Conservation (phyloP, 1,284 basidiomycete genomes). For the Leccinum variabile region DNA sequence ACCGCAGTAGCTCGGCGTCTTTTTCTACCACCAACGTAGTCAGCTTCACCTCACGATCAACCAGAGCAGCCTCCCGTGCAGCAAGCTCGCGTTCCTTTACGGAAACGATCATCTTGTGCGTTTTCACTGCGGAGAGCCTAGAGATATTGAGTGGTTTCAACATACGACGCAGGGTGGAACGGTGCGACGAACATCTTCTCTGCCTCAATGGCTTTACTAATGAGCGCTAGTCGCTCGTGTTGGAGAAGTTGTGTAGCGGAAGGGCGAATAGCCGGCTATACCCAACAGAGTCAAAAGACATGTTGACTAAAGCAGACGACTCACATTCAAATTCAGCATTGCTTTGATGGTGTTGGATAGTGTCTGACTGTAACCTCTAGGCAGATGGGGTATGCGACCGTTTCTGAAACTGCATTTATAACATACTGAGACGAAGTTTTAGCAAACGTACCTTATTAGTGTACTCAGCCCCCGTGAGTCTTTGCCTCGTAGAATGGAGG, state of each 20-base stretch:
- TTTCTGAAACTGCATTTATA: conserved; percentile 46
- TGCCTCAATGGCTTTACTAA: conserved; percentile 71
- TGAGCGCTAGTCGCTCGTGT: conserved; percentile 74
- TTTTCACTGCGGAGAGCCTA: conserved; percentile 63
- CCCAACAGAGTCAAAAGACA: neutral
- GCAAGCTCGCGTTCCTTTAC: conserved; percentile 65
- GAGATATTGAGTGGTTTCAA: conserved; percentile 3
- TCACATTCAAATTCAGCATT: conserved; percentile 84
- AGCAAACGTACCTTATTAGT: conserved; percentile 62
- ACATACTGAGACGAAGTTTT: neutral
- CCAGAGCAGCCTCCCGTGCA: conserved; percentile 54
- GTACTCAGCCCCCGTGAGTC: conserved; percentile 80
- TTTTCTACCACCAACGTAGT: conserved; percentile 50
- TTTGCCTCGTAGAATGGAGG: conserved; percentile 91
- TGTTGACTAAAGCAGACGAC: conserved; percentile 27
- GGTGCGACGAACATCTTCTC: conserved; percentile 66
- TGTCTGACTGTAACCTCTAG: conserved; percentile 75
- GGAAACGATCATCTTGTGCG: conserved; percentile 53
- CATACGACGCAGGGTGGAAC: neutral
- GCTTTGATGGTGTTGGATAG: conserved; percentile 76
- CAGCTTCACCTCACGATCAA: conserved; percentile 55
- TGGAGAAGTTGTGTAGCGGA: conserved; percentile 77
- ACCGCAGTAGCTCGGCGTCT: conserved; percentile 54
- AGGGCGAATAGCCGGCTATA: conserved; percentile 80
- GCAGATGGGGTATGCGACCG: conserved; percentile 84